Evolutionary conservation across 345 rosid genomes (phyloP), one percentile per base, ranked within the genome.

Genomic region (Linum usitatissimum): DNA sequence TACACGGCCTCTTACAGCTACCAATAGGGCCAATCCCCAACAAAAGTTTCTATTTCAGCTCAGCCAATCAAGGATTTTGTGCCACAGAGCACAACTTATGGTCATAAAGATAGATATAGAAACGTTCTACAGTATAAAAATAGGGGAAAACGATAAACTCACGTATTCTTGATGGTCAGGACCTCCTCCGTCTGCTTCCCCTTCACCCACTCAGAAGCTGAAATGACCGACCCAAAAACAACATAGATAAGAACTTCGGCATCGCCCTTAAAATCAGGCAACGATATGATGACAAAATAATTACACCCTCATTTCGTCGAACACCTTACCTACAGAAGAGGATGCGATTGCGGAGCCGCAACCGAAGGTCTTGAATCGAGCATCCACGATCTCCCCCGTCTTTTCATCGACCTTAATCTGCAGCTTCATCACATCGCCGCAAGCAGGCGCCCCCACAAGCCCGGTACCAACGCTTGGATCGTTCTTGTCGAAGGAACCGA

Each of bases 171-270:
- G 55, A 94, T 94, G 70, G 97, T 66, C 36, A 94, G 14, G 9
- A 90, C 97, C 65, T 94, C 97, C 68, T 88, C 95, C 89, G 83
- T 85, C 63, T 81, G 84, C 73, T 82, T 94, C 59, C 97, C 99
- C 72, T 90, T 94, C 83, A 90, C 99, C 99, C 99, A 94, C 75
- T 94, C 99, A 10, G 97, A 86, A 23, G 89, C 99, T 94, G 74
- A 23, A 76, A 65, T 54, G 70, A 14, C 61, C 36, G 12, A 67
- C 65, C 61, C 63, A 54, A 23, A 1, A 34, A 57, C 14, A 45
- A 45, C 51, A 68, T 6, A 58, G 54, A 15, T 5, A 18, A 20
- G 9, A 10, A 28, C 17, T 30, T 0, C 30, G 19, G 18, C 7
- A 18, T 39, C 19, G 21, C 49, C 53, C 40, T 53, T 17, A 31